Conservation (phyloP, 2,329 filamentous ascomycete species). For the Fusarium tjaetaba region DNA sequence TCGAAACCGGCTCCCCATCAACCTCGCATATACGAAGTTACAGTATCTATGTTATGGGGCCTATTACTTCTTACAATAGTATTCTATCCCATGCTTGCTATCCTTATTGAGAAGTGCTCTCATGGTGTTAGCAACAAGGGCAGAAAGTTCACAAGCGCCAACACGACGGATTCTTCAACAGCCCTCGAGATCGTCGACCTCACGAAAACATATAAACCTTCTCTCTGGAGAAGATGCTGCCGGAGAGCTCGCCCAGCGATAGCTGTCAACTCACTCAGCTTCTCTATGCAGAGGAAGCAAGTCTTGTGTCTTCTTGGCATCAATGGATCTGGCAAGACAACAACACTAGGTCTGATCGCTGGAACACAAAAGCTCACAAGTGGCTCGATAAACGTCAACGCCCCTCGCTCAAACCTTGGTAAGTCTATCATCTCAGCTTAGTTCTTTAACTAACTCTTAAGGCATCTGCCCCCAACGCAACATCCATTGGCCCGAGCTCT, state of each 20-base stretch:
- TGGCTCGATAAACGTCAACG: background rate
- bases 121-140: background rate
- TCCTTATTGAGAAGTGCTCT: background rate
- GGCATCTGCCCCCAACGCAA: conserved; percentile 15
- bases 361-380: conserved; percentile 64
- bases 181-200: background rate
- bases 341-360: conserved; percentile 82
- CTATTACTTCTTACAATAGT: background rate
- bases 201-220: background rate
- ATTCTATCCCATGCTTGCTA: background rate
- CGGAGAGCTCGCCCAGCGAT: background rate
- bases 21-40: background rate
- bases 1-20: background rate
- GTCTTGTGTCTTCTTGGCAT: conserved; percentile 81
- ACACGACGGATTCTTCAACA: background rate
- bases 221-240: background rate
- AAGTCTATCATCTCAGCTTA: conserved; percentile 8
- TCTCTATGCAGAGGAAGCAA: conserved; percentile 45
- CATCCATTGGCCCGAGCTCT: conserved; percentile 17
- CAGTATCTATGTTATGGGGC: background rate
- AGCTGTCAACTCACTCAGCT: background rate
- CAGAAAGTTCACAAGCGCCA: background rate
- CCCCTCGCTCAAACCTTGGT: background rate
- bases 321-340: conserved; percentile 86
- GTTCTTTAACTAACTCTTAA: background rate